Conservation (phyloP, 169 alveolate species). For the Plasmodium relictum region DNA sequence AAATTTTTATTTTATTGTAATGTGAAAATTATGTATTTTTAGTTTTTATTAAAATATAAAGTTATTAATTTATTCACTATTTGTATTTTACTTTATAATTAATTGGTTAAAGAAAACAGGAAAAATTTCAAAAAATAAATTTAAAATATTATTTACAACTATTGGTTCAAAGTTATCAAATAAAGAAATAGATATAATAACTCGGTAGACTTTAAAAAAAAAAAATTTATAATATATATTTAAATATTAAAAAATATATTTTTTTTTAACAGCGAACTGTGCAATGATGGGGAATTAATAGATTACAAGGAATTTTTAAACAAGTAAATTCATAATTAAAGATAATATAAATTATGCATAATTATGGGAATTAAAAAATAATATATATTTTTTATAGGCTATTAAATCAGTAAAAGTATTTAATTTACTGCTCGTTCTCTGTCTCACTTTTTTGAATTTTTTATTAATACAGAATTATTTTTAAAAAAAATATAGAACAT, state of each 20-base stretch:
- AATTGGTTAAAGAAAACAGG: conserved; percentile 41
- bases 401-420: neutral
- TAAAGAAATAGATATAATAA: conserved; percentile 52
- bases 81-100: neutral
- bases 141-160: conserved; percentile 50
- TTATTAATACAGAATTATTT: no score
- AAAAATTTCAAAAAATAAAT: conserved; percentile 40
- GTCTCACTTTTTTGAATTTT: neutral
- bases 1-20: neutral
- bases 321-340: conserved; percentile 14
- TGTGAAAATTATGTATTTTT: neutral
- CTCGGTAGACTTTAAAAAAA: conserved; percentile 1
- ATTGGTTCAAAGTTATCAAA: conserved; percentile 56
- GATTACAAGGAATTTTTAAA: conserved; percentile 50
- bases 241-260: conserved; percentile 3
- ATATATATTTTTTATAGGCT: conserved; percentile 14
- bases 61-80: conserved; percentile 3
- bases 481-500: no score
- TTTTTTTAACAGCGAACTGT: conserved; percentile 35
- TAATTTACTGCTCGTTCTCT: neutral
- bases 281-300: conserved; percentile 17
- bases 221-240: neutral
- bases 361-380: neutral
- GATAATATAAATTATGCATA: neutral
- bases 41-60: neutral